A percentile compares a stretch with the other conserved stretches of the same genome.
phyloP scores from a whole-genome alignment of 352 stramenopile genomes.

The Saprolegnia parasitica region DNA sequence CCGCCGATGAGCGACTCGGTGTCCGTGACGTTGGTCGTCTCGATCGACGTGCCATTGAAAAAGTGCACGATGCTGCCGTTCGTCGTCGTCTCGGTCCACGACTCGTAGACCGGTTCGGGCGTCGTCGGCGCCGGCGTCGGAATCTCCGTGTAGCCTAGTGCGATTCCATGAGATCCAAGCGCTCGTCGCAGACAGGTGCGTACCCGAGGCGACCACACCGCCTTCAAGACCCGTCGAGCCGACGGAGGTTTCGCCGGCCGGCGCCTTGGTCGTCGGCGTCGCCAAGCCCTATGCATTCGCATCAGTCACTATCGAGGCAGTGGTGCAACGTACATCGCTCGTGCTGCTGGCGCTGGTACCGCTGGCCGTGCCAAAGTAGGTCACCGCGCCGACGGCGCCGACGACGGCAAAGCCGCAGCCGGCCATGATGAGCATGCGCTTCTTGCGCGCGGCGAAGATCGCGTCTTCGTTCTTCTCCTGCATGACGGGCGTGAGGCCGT shows the following conservation, averaged over 20 bases:
- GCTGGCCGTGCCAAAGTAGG: neutral
- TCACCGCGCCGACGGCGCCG: neutral
- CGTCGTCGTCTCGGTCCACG: neutral
- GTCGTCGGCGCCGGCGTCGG: too few relatives aligned
- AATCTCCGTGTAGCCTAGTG: too few relatives aligned
- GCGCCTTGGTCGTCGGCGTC: too few relatives aligned
- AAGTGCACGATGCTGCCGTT: neutral
- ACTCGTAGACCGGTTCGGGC: too few relatives aligned
- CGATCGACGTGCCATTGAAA: neutral
- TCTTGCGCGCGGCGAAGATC: neutral
- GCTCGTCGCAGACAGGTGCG: neutral
- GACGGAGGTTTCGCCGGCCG: too few relatives aligned
- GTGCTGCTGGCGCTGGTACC: neutral
- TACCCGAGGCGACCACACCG: neutral
- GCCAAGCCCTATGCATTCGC: too few relatives aligned
- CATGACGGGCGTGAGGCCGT: neutral
- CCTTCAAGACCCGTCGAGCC: neutral
- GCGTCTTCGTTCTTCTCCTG: neutral
- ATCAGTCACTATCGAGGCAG: too few relatives aligned
- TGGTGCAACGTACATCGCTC: neutral
- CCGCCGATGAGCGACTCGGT: neutral
- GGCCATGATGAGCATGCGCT: constrained; percentile 15
- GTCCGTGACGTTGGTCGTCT: neutral
- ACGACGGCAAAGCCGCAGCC: neutral
- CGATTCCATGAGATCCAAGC: too few relatives aligned